Percentiles rank a stretch among this genome's conserved stretches.
These are phyloP conservation scores for Entomortierella beljakovae DNA, from an alignment of 192 early-diverging fungal genomes.

Conservation along the genomic window DNA sequence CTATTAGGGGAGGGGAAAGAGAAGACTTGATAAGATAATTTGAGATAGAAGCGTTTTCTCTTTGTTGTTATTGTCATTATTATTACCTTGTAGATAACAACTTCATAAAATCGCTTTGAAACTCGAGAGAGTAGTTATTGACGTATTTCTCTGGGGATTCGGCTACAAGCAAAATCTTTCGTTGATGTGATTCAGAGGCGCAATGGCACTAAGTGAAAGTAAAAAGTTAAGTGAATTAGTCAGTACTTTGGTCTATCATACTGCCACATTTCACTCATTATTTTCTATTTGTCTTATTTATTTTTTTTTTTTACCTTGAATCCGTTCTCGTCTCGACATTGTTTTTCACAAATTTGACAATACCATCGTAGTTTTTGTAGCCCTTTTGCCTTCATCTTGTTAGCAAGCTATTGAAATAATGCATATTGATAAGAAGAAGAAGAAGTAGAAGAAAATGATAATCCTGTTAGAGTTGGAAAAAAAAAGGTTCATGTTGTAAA, in stretches of 20 bases:
- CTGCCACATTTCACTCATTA: not conserved
- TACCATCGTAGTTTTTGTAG: constrained; percentile 91
- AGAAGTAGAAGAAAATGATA: not conserved
- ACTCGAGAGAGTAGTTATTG: constrained; percentile 82
- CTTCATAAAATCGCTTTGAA: constrained; percentile 86
- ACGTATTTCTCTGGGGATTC: constrained; percentile 83
- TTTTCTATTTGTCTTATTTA: not conserved
- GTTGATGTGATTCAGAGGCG: constrained; percentile 89
- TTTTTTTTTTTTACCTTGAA: constrained; percentile 72
- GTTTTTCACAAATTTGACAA: constrained; percentile 94
- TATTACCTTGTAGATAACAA: constrained; percentile 77
- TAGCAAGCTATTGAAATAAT: constrained; percentile 66
- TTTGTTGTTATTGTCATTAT: not conserved
- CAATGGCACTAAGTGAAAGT: constrained; percentile 73
- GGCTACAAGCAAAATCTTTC: constrained; percentile 91
- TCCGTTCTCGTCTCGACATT: constrained; percentile 94
- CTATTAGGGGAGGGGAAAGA: constrained; percentile 33
- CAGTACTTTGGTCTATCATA: too few relatives aligned
- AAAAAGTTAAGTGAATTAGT: not conserved
- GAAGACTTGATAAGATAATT: not conserved
- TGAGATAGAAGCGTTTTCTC: not conserved
- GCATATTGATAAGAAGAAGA: not conserved
- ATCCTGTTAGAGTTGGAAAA: not conserved
- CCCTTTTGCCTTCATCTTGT: constrained; percentile 92
- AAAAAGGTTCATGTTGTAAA: not conserved